phyloP scores from a whole-genome alignment of 2,329 filamentous ascomycete genomes.

The Penicillium glabrum region DNA sequence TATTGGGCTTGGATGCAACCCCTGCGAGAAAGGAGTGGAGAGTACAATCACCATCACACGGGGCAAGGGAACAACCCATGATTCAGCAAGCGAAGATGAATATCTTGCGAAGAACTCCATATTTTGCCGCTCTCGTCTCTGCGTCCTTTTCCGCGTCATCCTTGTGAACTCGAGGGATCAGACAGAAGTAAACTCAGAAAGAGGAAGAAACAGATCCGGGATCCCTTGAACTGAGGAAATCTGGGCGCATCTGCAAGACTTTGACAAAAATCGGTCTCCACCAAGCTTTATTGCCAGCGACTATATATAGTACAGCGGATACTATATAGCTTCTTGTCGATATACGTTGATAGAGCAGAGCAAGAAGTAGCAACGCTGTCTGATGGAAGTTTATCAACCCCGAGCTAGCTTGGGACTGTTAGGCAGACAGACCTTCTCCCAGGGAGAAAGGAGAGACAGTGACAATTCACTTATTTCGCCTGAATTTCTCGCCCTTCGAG shows the following conservation, averaged over 20 bases:
- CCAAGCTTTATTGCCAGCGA: slow-evolving; percentile 39
- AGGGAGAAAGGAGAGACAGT: slow-evolving; percentile 32
- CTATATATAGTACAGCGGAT: slow-evolving; percentile 48
- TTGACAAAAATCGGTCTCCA: slow-evolving; percentile 26
- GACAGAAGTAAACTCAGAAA: background rate
- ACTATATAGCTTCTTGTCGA: slow-evolving; percentile 67
- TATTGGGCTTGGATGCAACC: background rate
- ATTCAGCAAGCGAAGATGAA: background rate
- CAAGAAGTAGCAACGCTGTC: slow-evolving; percentile 49
- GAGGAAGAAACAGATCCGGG: slow-evolving; percentile 5
- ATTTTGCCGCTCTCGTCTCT: background rate
- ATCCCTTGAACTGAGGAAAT: slow-evolving; percentile 1
- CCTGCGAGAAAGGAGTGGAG: background rate
- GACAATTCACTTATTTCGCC: slow-evolving; percentile 41
- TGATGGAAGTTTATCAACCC: slow-evolving; percentile 38
- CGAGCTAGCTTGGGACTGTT: slow-evolving; percentile 72
- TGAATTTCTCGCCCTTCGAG: slow-evolving; percentile 30
- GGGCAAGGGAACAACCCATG: background rate
- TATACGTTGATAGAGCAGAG: slow-evolving; percentile 68
- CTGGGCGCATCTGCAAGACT: slow-evolving; percentile 20
- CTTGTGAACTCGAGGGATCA: background rate
- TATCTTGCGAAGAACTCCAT: background rate
- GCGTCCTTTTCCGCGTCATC: background rate
- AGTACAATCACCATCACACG: background rate
- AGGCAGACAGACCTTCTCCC: slow-evolving; percentile 56